Conservation (phyloP, 768 basidiomycete genomes). For the Lactarius indigo region DNA sequence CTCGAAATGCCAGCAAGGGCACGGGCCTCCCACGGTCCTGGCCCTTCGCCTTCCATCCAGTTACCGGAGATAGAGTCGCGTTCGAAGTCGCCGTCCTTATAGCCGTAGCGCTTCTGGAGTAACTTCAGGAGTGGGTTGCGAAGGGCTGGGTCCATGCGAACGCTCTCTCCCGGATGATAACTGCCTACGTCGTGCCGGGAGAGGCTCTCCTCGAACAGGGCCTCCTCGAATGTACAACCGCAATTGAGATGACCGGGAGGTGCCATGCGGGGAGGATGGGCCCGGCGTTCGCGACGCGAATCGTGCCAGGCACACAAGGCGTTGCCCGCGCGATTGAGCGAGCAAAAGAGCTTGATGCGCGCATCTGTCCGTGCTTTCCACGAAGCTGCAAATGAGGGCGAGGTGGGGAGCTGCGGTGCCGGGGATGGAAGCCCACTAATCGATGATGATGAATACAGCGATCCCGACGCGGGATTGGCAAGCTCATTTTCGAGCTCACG, state of each 20-base stretch:
- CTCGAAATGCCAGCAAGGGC: slow-evolving; percentile 38
- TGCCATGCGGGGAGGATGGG: slow-evolving; percentile 74
- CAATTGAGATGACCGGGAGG: slow-evolving; percentile 79
- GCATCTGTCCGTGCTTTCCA: slow-evolving; percentile 76
- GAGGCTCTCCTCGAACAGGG: slow-evolving; percentile 83
- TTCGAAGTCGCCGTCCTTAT: slow-evolving; percentile 85
- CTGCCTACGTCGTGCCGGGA: slow-evolving; percentile 75
- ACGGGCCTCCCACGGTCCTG: slow-evolving; percentile 59
- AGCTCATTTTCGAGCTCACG: slow-evolving; percentile 47
- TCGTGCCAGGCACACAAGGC: slow-evolving; percentile 91
- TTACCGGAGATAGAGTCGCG: slow-evolving; percentile 57
- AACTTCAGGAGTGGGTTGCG: slow-evolving; percentile 76
- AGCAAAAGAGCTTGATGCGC: slow-evolving; percentile 68
- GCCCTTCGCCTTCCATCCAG: slow-evolving; percentile 69
- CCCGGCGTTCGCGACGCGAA: slow-evolving; percentile 76
- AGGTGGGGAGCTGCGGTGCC: slow-evolving; percentile 35
- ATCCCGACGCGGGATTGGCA: slow-evolving; percentile 31
- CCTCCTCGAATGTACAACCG: slow-evolving; percentile 80
- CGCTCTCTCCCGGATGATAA: slow-evolving; percentile 79
- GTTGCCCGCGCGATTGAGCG: slow-evolving; percentile 82
- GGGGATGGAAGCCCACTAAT: slow-evolving; percentile 32
- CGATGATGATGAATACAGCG: slow-evolving; percentile 25
- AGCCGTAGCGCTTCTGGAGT: slow-evolving; percentile 67
- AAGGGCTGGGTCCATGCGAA: slow-evolving; percentile 86
- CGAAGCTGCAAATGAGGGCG: slow-evolving; percentile 49